phyloP scores from a whole-genome alignment of 148 eudicot genomes.

The Salicornia ramosissima region DNA sequence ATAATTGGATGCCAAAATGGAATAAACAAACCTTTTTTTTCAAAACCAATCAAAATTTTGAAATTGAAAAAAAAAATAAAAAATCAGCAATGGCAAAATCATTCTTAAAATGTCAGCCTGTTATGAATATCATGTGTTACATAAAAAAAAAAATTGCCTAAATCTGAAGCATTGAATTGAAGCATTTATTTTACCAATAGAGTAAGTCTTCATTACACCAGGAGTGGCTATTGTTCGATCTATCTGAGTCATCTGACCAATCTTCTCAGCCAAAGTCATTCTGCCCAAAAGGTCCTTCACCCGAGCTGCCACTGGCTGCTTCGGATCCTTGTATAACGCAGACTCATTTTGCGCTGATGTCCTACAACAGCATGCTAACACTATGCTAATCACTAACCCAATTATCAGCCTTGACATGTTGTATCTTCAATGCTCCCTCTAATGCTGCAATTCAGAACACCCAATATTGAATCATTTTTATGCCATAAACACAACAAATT shows the following conservation, averaged over 20 bases:
- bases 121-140: neutral
- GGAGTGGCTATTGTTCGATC: slow-evolving; percentile 53
- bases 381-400: slow-evolving; percentile 20
- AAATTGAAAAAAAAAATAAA: neutral
- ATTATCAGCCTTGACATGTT: slow-evolving; percentile 19
- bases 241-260: slow-evolving; percentile 87
- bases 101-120: neutral
- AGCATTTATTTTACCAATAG: slow-evolving; percentile 47
- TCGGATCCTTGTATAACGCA: slow-evolving; percentile 61
- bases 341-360: slow-evolving; percentile 19
- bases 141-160: neutral
- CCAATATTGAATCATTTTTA: slow-evolving; percentile 18
- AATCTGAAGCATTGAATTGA: neutral
- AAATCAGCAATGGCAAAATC: neutral
- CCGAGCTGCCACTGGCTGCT: slow-evolving; percentile 42
- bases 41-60: too few relatives aligned
- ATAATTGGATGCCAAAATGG: too few relatives aligned
- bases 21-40: too few relatives aligned
- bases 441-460: slow-evolving; percentile 17
- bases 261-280: slow-evolving; percentile 77
- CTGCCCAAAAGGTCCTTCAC: slow-evolving; percentile 56
- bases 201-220: slow-evolving; percentile 47
- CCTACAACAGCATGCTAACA: slow-evolving; percentile 21
- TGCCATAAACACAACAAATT: neutral
- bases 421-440: neutral